Conservation (phyloP, 1,284 basidiomycete genomes). For the Cronartium quercuum region DNA sequence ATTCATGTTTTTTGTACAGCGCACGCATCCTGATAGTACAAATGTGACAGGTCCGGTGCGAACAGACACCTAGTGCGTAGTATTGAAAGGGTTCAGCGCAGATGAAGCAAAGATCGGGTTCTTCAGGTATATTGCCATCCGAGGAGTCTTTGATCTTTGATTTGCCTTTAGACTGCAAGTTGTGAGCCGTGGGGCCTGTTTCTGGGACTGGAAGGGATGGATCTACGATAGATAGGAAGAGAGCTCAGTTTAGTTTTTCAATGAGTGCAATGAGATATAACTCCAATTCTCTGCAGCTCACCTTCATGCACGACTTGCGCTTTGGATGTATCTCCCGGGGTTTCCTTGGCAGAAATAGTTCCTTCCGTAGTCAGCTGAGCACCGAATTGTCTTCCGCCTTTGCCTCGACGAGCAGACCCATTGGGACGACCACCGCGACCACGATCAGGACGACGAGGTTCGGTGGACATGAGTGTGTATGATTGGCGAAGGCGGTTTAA, state of each 20-base stretch:
- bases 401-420: background rate
- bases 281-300: background rate
- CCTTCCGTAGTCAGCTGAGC: background rate
- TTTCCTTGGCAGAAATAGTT: no score
- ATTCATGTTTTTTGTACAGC: slow-evolving; percentile 78
- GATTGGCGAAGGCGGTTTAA: background rate
- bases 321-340: no score
- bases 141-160: background rate
- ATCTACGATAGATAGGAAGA: background rate
- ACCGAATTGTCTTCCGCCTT: background rate
- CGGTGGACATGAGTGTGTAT: background rate
- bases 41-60: slow-evolving; percentile 85
- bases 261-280: no score
- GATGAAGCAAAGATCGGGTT: slow-evolving; percentile 72
- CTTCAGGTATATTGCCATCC: slow-evolving; percentile 51
- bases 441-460: background rate
- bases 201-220: background rate
- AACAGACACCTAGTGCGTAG: slow-evolving; percentile 80
- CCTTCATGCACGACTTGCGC: background rate
- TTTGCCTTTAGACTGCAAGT: background rate
- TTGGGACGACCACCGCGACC: background rate
- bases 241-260: no score
- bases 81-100: slow-evolving; percentile 92
- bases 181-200: background rate
- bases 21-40: slow-evolving; percentile 85